Percentiles rank a stretch among this genome's conserved stretches.
These are phyloP conservation scores for Ambrosia hybrid DNA, from an alignment of 140 eudicot genomes.

Conservation along the genomic window DNA sequence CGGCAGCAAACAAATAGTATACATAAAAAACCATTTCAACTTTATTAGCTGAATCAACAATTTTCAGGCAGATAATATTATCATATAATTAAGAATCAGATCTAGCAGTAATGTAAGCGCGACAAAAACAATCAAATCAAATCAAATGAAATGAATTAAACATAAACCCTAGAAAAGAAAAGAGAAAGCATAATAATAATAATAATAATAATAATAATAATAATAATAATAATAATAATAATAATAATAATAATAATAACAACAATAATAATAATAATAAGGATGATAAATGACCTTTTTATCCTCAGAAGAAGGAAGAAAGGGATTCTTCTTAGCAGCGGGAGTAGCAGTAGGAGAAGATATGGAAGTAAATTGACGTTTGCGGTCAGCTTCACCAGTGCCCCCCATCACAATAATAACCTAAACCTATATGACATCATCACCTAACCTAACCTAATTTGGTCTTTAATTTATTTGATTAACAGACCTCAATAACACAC, in stretches of 20 bases:
- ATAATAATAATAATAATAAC: too few species aligned
- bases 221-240: too few species aligned
- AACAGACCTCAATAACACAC: conserved; percentile 7
- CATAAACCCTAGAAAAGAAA: conserved; percentile 15
- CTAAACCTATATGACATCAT: conserved; percentile 36
- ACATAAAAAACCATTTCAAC: too few species aligned
- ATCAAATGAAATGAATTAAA: conserved; percentile 6
- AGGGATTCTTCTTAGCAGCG: conserved; percentile 55
- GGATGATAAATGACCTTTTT: conserved; percentile 43
- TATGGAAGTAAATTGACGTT: conserved; percentile 71
- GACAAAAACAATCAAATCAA: not conserved
- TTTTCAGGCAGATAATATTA: too few species aligned
- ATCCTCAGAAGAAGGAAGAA: conserved; percentile 62
- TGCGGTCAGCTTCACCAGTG: conserved; percentile 83
- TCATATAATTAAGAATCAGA: conserved; percentile 12
- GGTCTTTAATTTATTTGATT: conserved; percentile 1
- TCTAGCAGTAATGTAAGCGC: conserved; percentile 6
- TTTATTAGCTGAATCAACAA: too few species aligned
- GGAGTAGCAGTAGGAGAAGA: conserved; percentile 60
- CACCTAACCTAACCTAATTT: conserved; percentile 18
- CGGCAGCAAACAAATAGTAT: too few species aligned
- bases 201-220: too few species aligned
- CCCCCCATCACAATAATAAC: conserved; percentile 56
- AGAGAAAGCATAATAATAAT: not conserved
- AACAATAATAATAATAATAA: too few species aligned